Conservation (phyloP, 108 stramenopile genomes). For the Cyclostephanos tholiformis region DNA sequence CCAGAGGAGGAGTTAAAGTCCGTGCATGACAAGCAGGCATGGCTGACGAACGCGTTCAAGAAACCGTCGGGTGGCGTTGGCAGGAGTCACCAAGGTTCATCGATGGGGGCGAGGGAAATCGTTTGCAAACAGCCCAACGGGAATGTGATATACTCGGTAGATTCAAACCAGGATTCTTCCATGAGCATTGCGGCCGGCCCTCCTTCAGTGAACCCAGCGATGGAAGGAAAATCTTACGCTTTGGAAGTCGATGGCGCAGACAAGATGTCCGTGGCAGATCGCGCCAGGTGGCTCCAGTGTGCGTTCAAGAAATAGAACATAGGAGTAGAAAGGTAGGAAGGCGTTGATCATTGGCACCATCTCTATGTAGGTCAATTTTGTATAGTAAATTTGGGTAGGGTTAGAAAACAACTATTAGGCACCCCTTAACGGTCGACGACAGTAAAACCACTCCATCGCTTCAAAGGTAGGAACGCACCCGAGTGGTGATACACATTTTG, state of each 20-base stretch:
- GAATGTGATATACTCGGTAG: neutral
- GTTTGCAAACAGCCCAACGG: neutral
- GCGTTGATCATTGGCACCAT: neutral
- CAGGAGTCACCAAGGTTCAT: neutral
- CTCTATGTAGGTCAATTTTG: neutral
- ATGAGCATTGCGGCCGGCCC: no score
- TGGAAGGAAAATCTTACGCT: neutral
- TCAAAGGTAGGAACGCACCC: neutral
- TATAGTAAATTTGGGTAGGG: neutral
- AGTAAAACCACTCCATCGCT: neutral
- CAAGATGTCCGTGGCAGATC: conserved; percentile 40
- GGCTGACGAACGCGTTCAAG: conserved; percentile 72
- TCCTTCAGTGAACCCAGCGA: neutral
- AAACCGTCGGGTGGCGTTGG: conserved; percentile 21
- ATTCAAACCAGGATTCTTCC: neutral
- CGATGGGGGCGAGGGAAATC: neutral
- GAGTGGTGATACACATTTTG: neutral
- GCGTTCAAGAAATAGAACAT: conserved; percentile 28
- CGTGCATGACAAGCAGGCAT: conserved; percentile 73
- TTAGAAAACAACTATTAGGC: neutral
- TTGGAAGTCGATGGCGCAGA: neutral
- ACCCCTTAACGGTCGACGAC: no score
- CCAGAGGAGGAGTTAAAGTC: conserved; percentile 32
- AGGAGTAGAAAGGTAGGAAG: neutral
- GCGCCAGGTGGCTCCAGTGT: conserved; percentile 42